Percentiles rank a stretch among this genome's conserved stretches.
These are phyloP conservation scores for Talaromyces sp. DNA, from an alignment of 2,329 filamentous ascomycete genomes.

Conservation along the genomic window DNA sequence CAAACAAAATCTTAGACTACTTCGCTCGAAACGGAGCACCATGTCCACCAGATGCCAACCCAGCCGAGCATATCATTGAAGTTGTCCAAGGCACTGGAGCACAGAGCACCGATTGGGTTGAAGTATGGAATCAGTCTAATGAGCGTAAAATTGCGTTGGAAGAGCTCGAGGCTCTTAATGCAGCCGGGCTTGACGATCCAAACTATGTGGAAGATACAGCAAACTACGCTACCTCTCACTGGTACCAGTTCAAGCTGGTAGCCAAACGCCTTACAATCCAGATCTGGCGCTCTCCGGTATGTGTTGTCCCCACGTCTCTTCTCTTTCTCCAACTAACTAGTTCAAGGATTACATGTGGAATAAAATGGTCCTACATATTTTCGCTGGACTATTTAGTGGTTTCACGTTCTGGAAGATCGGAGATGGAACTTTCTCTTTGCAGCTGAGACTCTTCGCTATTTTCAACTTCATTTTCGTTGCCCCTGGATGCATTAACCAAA, in stretches of 20 bases:
- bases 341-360: constrained; percentile 49
- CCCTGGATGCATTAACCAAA: constrained; percentile 60
- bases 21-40: constrained; percentile 58
- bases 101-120: constrained; percentile 34
- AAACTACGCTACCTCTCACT: constrained; percentile 42
- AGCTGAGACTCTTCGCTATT: constrained; percentile 61
- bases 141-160: constrained; percentile 30
- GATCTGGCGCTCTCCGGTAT: constrained; percentile 39
- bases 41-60: constrained; percentile 56
- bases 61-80: constrained; percentile 53
- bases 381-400: constrained; percentile 61
- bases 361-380: constrained; percentile 56
- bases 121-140: constrained; percentile 34
- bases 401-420: constrained; percentile 66
- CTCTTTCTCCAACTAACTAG: constrained; percentile 2
- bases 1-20: constrained; percentile 48
- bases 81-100: constrained; percentile 34
- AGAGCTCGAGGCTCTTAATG: constrained; percentile 32
- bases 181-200: constrained; percentile 18
- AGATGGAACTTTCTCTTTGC: constrained; percentile 53
- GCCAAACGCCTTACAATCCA: constrained; percentile 36
- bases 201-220: constrained; percentile 36
- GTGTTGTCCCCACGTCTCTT: too few relatives aligned
- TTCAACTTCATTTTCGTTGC: constrained; percentile 68
- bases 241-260: constrained; percentile 45